Base-by-base conservation (phyloP, 768 basidiomycete genomes). In the Amanita muscaria region DNA sequence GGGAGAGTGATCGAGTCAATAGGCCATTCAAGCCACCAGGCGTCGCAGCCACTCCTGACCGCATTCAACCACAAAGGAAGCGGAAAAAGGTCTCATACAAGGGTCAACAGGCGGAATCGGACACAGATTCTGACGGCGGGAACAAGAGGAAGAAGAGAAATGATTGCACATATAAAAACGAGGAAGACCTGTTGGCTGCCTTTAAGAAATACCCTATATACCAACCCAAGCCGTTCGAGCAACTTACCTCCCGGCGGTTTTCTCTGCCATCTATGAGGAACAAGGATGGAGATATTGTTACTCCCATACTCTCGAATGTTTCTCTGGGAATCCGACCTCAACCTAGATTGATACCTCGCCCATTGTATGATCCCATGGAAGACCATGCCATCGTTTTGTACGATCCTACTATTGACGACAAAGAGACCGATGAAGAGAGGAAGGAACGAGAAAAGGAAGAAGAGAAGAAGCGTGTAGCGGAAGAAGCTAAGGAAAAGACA, bases 371-470 rank as follows among this genome's bases (percentile, higher is more conserved):
- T 59, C 96, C 93, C 1, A 93, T 99, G 88, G 80, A 87, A 40
- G 92, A 98, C 54, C 93, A 97, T 62, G 92, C 94, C 1, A 96
- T 99, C 49, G 94, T 99, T 2, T 65, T 97, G 11, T 99, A 89
- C 59, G 96, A 98, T 56, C 96, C 96, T 1, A 98, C 96, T 0
- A 80, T 94, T 37, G 92, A 99, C 57, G 84, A 88, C 57, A 68
- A 84, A 51, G 91, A 93, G 61, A 90, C 90, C 0, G 87, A 90
- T 56, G 86, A 91, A 55, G 90, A 91, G 58, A 72, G 73, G 54
- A 78, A 70, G 59, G 82, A 80, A 47, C 69, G 86, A 29, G 76
- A 83, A 55, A 83, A 80, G 56, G 79, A 84, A 55, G 84, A 86
- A 56, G 77, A 69, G 24, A 84, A 76, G 57, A 73, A 73, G 49